Conservation (phyloP, 371 early-diverging fungal genomes). For the Polyrhizophydium stewartii region DNA sequence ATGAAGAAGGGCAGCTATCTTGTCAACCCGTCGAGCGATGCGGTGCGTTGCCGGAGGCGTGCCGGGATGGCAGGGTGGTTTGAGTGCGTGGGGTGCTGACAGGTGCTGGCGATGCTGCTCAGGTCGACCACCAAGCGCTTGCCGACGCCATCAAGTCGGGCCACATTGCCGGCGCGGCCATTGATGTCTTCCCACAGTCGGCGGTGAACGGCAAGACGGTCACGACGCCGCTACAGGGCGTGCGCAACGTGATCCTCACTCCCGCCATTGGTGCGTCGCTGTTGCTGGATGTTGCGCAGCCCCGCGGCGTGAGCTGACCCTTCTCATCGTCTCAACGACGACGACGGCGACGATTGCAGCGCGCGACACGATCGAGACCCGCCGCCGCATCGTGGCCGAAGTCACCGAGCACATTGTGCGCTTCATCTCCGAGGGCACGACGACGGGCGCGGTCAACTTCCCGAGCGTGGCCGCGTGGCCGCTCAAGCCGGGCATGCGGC, state of each 20-base stretch:
- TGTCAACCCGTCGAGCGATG: slow-evolving; percentile 86
- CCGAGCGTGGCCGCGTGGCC: slow-evolving; percentile 85
- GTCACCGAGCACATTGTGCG: slow-evolving; percentile 69
- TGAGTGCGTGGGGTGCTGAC: no score
- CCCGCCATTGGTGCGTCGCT: slow-evolving; percentile 87
- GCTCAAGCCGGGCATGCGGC: slow-evolving; percentile 58
- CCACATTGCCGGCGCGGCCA: slow-evolving; percentile 87
- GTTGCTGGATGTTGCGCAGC: no score
- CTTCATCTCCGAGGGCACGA: slow-evolving; percentile 78
- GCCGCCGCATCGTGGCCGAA: slow-evolving; percentile 85
- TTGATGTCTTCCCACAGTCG: slow-evolving; percentile 87
- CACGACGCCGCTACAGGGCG: slow-evolving; percentile 66
- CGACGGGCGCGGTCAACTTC: slow-evolving; percentile 89
- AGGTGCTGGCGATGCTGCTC: background rate
- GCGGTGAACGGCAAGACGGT: slow-evolving; percentile 75
- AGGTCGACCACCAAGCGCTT: slow-evolving; percentile 70
- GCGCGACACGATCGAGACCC: slow-evolving; percentile 91
- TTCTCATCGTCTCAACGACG: slow-evolving; percentile 2
- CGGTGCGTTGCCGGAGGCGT: slow-evolving; percentile 29
- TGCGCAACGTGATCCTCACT: slow-evolving; percentile 84
- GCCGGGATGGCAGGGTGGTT: background rate
- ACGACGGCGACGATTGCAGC: no score
- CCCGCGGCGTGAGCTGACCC: background rate
- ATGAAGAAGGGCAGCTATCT: slow-evolving; percentile 91
- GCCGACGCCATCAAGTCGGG: slow-evolving; percentile 76